Conservation (phyloP, 305 asterid genomes). For the Rubia balearica region DNA sequence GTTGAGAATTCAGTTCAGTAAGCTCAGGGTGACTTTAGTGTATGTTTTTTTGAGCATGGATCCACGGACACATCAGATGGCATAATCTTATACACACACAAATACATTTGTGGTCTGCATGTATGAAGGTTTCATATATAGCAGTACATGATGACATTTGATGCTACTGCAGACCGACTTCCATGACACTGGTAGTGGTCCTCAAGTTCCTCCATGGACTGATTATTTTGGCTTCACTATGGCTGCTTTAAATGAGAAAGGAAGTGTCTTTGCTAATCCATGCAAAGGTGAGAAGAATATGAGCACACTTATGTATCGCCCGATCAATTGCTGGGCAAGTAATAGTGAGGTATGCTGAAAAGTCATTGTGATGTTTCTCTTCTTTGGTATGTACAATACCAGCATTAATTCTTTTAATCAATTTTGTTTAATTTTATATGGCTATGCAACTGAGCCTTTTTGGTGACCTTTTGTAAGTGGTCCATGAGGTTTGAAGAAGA, state of each 20-base stretch:
- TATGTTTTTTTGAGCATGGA: not conserved
- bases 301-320: slow-evolving; percentile 97
- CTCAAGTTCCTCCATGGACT: slow-evolving; percentile 94
- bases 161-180: slow-evolving; percentile 76
- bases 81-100: not conserved
- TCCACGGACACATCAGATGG: not conserved
- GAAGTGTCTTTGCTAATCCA: slow-evolving; percentile 91
- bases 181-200: slow-evolving; percentile 93
- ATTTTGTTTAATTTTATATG: not conserved
- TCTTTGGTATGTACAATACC: not conserved
- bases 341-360: slow-evolving; percentile 69
- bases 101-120: not conserved
- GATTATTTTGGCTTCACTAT: slow-evolving; percentile 96
- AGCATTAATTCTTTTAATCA: not conserved
- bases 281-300: slow-evolving; percentile 93
- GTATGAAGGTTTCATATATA: not conserved
- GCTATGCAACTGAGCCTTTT: slow-evolving; percentile 21
- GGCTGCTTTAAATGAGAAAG: slow-evolving; percentile 86
- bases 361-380: slow-evolving; percentile 4
- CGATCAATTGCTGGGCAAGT: slow-evolving; percentile 91
- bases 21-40: not conserved
- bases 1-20: not conserved
- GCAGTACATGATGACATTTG: slow-evolving; percentile 8
- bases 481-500: slow-evolving; percentile 97
- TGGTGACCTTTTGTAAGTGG: slow-evolving; percentile 63